phyloP scores from a whole-genome alignment of 2,329 filamentous ascomycete genomes.

The Beauveria sp. region DNA sequence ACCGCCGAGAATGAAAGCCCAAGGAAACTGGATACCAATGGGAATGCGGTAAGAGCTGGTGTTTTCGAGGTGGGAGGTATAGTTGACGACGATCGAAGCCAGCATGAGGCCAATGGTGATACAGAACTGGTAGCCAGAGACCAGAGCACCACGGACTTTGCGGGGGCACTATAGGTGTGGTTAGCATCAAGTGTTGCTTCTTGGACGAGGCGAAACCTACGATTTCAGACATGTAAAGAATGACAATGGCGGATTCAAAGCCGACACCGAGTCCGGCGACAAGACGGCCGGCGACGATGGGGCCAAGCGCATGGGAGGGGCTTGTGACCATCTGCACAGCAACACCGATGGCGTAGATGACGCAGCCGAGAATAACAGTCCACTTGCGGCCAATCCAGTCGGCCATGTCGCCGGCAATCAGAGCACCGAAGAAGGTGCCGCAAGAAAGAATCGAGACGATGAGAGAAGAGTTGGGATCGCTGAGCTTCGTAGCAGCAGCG shows the following conservation, averaged over 20 bases:
- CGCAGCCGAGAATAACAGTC: conserved; percentile 64
- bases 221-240: conserved; percentile 84
- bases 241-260: conserved; percentile 72
- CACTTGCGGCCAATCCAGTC: conserved; percentile 67
- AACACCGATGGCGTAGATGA: conserved; percentile 62
- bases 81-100: conserved; percentile 68
- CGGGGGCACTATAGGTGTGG: conserved; percentile 39
- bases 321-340: conserved; percentile 55
- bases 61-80: conserved; percentile 52
- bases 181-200: conserved; percentile 15
- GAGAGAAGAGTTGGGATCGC: conserved; percentile 40
- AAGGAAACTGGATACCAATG: conserved; percentile 71
- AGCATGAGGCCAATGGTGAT: conserved; percentile 73
- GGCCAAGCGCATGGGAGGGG: conserved; percentile 40
- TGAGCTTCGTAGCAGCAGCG: conserved; percentile 24
- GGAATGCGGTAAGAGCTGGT: conserved; percentile 71
- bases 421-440: conserved; percentile 70
- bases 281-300: conserved; percentile 66
- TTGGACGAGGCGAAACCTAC: conserved; percentile 27
- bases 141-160: conserved; percentile 69
- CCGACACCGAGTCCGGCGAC: conserved; percentile 72
- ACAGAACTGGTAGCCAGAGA: conserved; percentile 79
- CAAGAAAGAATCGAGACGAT: conserved; percentile 71
- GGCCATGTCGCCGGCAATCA: conserved; percentile 70
- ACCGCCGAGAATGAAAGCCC: conserved; percentile 65